Evolutionary conservation across 2,329 filamentous ascomycete genomes (phyloP), one percentile per base, ranked within the genome.

Genomic region (Malbranchea zuffiana): DNA sequence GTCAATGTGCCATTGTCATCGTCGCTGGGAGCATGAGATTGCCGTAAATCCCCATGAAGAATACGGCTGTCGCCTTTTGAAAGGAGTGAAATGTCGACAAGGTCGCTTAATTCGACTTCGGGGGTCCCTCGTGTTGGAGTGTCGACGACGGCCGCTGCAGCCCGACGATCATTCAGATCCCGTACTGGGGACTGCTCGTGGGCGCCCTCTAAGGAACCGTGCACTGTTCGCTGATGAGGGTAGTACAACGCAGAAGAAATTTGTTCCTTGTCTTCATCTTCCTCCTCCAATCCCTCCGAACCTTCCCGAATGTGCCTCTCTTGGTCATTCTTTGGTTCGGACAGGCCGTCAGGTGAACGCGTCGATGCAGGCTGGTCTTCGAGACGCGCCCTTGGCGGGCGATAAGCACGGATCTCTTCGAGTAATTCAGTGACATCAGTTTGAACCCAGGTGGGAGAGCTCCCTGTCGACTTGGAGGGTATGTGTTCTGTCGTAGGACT

Each of bases 191-290:
- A 23, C n/a, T 24, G 10, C n/a, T 11, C n/a, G 23, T 37, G 32
- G 5, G 34, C 38, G 21, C 65, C 62, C 31, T 67, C 65, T 5
- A 61, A 48, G 7, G 59, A 57, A n/a, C n/a, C n/a, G n/a, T n/a
- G n/a, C n/a, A n/a, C n/a, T n/a, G n/a, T n/a, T 6, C 71, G 68
- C 45, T 74, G 69, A 56, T 79, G 75, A 16, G 75, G 75, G 45
- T 74, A 77, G 51, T 79, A 79, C 21, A 75, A 61, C 8, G 75
- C 75, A 18, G 74, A 78, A 1, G 73, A 75, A 25, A 79, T 79
- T 42, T 76, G 73, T 51, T 79, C 75, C 38, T 66, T 64, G 40
- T 75, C 72, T 4, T 74, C 74, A 21, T 69, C 70, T 17, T 61
- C 59, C 15, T 50, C 53, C 36, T 43, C 43, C 16, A 37, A 39